phyloP scores from a whole-genome alignment of 2,329 filamentous ascomycete species.

The Albifimbria verrucaria region DNA sequence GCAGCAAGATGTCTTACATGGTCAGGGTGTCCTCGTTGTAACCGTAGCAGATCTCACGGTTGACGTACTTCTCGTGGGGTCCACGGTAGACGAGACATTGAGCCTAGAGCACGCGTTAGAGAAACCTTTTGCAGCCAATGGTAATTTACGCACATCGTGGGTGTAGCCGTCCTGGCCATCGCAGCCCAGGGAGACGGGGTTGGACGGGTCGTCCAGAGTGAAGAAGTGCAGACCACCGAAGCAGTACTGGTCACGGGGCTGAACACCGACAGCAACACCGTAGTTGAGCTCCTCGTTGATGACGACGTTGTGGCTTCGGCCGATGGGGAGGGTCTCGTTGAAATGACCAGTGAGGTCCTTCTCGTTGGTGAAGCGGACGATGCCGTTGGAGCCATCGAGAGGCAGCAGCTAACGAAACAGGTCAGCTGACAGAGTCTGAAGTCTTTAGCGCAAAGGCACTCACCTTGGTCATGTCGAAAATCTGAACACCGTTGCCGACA shows the following conservation, averaged over 20 bases:
- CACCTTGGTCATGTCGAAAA: conserved; percentile 56
- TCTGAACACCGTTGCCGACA: conserved; percentile 54
- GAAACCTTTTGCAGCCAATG: no score
- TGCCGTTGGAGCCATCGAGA: conserved; percentile 35
- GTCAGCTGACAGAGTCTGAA: neutral
- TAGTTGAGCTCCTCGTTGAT: conserved; percentile 44
- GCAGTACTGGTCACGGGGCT: conserved; percentile 38
- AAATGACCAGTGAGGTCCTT: conserved; percentile 34
- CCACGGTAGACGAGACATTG: conserved; percentile 4
- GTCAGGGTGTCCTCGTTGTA: conserved; percentile 4
- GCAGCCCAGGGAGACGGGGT: conserved; percentile 51
- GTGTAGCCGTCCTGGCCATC: conserved; percentile 1
- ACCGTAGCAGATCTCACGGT: conserved; percentile 14
- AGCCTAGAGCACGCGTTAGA: no score
- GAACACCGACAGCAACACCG: conserved; percentile 40
- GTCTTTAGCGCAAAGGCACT: neutral
- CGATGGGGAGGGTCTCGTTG: conserved; percentile 27
- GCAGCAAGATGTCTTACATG: conserved; percentile 39
- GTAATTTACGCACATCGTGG: neutral
- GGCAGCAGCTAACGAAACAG: conserved; percentile 30
- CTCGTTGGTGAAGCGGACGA: conserved; percentile 25
- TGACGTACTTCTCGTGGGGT: conserved; percentile 1
- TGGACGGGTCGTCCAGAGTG: conserved; percentile 50
- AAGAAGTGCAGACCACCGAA: conserved; percentile 54
- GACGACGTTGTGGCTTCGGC: conserved; percentile 51